phyloP scores from a whole-genome alignment of 2,329 filamentous ascomycete species.

The Trichophyton rubrum region DNA sequence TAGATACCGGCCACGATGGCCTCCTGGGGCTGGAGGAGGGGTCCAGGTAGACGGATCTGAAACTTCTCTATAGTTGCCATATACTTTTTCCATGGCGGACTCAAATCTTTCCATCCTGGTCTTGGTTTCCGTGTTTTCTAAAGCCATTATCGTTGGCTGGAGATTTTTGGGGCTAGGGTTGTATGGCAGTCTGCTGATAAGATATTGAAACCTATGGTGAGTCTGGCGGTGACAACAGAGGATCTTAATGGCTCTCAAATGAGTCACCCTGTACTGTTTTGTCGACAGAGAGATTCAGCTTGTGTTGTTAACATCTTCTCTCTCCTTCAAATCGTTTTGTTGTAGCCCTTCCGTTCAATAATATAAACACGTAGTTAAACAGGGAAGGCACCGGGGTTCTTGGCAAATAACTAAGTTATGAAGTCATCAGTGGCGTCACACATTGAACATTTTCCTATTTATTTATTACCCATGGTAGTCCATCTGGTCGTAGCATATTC shows the following conservation, averaged over 20 bases:
- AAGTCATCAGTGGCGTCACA: slow-evolving; percentile 1
- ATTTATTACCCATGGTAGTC: background rate
- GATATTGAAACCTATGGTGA: background rate
- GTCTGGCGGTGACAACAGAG: background rate
- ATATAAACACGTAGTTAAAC: background rate
- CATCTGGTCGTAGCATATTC: background rate
- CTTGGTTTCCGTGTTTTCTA: background rate
- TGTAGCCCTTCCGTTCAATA: background rate
- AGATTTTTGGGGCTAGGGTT: background rate
- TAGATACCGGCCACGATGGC: slow-evolving; percentile 46
- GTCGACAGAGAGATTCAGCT: background rate
- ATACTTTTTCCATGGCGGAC: slow-evolving; percentile 27
- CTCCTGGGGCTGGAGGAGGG: slow-evolving; percentile 39
- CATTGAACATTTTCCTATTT: background rate
- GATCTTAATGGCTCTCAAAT: background rate
- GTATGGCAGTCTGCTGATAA: background rate
- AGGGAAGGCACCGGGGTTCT: background rate
- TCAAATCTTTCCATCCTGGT: slow-evolving; percentile 4
- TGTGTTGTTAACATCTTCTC: background rate
- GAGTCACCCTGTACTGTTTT: background rate
- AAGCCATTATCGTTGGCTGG: background rate
- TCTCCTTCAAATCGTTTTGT: background rate
- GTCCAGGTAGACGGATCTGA: slow-evolving; percentile 31
- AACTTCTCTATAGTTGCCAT: slow-evolving; percentile 26
- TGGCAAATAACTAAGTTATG: background rate